These are phyloP conservation scores for Aspergillus hancockii DNA, from an alignment of 495 filamentous ascomycete species.

Conservation along the genomic window DNA sequence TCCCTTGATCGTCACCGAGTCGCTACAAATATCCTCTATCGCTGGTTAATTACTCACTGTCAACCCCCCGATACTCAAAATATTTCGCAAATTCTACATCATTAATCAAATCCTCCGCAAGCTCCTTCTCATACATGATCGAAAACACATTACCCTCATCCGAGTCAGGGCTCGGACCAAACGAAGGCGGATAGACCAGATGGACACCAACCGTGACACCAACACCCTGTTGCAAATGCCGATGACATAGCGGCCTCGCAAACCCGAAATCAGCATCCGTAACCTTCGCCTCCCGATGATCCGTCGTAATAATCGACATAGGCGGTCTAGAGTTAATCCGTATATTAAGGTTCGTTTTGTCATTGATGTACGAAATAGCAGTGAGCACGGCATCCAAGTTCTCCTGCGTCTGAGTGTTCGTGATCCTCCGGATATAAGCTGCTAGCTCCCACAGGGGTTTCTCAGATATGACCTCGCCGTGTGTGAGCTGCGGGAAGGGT, in stretches of 20 bases:
- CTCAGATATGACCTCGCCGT: slow-evolving; percentile 36
- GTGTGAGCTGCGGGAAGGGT: slow-evolving; percentile 20
- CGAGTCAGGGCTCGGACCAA: slow-evolving; percentile 37
- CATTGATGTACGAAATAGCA: slow-evolving; percentile 30
- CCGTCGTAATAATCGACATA: slow-evolving; percentile 23
- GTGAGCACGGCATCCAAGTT: slow-evolving; percentile 25
- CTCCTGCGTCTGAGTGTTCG: slow-evolving; percentile 31
- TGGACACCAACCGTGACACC: slow-evolving; percentile 14
- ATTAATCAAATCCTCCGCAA: slow-evolving; percentile 30
- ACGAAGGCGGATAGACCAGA: slow-evolving; percentile 21
- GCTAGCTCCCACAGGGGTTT: slow-evolving; percentile 34
- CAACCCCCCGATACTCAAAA: slow-evolving; percentile 44
- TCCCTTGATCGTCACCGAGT: no score
- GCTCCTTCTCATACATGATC: slow-evolving; percentile 31
- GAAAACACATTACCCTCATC: slow-evolving; percentile 32
- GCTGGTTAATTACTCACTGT: slow-evolving; percentile 15
- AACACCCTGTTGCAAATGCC: slow-evolving; percentile 12
- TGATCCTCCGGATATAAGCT: slow-evolving; percentile 36
- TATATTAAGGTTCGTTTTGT: slow-evolving; percentile 30
- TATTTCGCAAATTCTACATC: slow-evolving; percentile 38
- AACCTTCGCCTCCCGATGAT: slow-evolving; percentile 21
- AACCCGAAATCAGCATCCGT: slow-evolving; percentile 25
- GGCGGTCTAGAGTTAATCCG: slow-evolving; percentile 21
- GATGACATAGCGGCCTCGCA: slow-evolving; percentile 16
- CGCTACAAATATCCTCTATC: no score